Percentiles rank a stretch among this genome's conserved stretches.
Conservation (phyloP, 495 filamentous ascomycete genomes). For the Tuber brumale region DNA sequence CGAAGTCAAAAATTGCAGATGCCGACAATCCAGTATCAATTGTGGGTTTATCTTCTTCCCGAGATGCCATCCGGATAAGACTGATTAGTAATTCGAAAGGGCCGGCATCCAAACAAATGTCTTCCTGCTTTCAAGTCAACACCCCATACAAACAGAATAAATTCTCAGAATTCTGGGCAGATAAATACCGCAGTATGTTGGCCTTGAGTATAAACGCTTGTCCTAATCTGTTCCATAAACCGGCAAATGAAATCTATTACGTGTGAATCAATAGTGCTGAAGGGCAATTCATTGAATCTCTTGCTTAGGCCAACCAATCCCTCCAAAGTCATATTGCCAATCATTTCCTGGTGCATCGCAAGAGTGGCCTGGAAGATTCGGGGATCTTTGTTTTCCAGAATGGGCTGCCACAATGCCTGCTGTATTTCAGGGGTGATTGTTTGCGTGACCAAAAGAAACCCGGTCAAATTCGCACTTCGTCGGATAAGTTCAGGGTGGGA, state of each 20-base stretch:
- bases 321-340: slow-evolving; percentile 53
- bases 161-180: slow-evolving; percentile 42
- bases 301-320: slow-evolving; percentile 63
- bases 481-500: slow-evolving; percentile 86
- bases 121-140: slow-evolving; percentile 46
- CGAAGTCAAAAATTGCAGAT: slow-evolving; percentile 49
- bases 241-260: slow-evolving; percentile 39
- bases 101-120: slow-evolving; percentile 27
- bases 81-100: slow-evolving; percentile 39
- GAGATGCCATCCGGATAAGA: slow-evolving; percentile 40
- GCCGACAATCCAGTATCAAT: slow-evolving; percentile 45
- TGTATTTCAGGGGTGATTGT: slow-evolving; percentile 66
- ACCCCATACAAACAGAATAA: slow-evolving; percentile 54
- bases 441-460: slow-evolving; percentile 76
- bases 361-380: slow-evolving; percentile 73
- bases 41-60: slow-evolving; percentile 39
- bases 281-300: slow-evolving; percentile 64
- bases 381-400: slow-evolving; percentile 76
- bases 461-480: slow-evolving; percentile 73
- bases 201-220: slow-evolving; percentile 27
- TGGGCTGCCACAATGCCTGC: slow-evolving; percentile 76
- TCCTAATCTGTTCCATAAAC: slow-evolving; percentile 27
- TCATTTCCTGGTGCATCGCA: slow-evolving; percentile 63
- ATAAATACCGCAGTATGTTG: not conserved
- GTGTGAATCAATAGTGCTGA: slow-evolving; percentile 47